Conservation (phyloP, 257 asterid species). For the Linderniella brevidens region DNA sequence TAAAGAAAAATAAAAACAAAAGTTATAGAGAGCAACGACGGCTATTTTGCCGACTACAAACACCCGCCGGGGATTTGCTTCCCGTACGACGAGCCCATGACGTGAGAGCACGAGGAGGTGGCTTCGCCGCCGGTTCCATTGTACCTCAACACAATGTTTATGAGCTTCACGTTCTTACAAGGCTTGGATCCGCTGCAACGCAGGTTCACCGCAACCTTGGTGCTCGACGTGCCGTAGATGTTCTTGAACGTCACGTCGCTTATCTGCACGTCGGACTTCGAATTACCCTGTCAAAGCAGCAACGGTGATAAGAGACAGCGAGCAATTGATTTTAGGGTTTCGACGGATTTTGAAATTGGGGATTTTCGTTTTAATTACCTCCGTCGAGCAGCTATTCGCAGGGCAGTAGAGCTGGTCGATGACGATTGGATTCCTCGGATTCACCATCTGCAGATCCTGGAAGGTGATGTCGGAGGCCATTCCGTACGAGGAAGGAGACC, state of each 20-base stretch:
- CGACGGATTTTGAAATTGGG: background rate
- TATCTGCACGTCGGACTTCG: slow-evolving; percentile 28
- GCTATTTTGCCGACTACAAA: slow-evolving; percentile 7
- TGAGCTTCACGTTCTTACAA: slow-evolving; percentile 32
- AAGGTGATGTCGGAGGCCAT: slow-evolving; percentile 31
- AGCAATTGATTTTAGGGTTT: background rate
- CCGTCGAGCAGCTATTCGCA: background rate
- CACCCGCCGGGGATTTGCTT: slow-evolving; percentile 34
- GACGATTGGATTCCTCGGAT: slow-evolving; percentile 38
- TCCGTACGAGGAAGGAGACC: slow-evolving; percentile 43
- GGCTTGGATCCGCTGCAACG: slow-evolving; percentile 37
- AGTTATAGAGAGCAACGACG: background rate
- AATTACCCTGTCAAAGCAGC: background rate
- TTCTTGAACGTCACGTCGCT: slow-evolving; percentile 44
- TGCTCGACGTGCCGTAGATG: slow-evolving; percentile 34
- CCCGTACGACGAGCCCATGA: slow-evolving; percentile 30
- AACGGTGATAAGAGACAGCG: background rate
- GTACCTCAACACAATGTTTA: slow-evolving; percentile 31
- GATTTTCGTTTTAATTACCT: background rate
- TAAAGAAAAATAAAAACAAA: too few species aligned
- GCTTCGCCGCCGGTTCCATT: slow-evolving; percentile 19
- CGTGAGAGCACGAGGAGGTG: slow-evolving; percentile 26
- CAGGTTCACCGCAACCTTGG: slow-evolving; percentile 32
- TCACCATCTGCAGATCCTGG: slow-evolving; percentile 24
- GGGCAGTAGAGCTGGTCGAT: slow-evolving; percentile 70